Evolutionary conservation across 2,329 filamentous ascomycete genomes (phyloP), one percentile per base, ranked within the genome.

Genomic region (Rhynchosporium graminicola): DNA sequence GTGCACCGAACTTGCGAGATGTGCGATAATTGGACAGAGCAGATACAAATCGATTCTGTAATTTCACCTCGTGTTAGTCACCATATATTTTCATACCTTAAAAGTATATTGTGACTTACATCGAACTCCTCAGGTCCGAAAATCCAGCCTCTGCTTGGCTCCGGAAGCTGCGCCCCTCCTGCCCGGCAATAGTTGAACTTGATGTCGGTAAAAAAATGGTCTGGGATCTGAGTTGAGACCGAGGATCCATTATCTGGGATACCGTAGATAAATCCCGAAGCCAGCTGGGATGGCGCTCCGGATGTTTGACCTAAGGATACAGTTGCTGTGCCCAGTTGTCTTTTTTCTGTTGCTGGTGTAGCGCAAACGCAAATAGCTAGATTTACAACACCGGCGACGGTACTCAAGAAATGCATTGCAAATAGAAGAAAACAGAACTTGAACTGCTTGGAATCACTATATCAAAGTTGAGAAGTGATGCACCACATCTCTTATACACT

Each of bases 1-100:
- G 64, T 7, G 74, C 80, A 8, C 73, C 75, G 29, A 78, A 75
- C 43, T 79, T 74, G 42, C 76, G 74, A 2, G 75, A 72, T 2
- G 77, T 79, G 2, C 70, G 48, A 65, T 81, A 82, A 63, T 82
- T 80, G 50, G 73, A 75, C 7, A 79, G 65, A 2, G 76, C 73
- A 0, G 77, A 79, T 3, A 75, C 58, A 59, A 82, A 76, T 0
- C 79, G 79, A 31, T 51, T 52, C 50, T 52, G n/a, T 4, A 9
- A 2, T 6, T 29, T 33, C 3, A 46, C 3, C 4, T 40, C 3
- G n/a, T 4, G 4, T 52, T 26, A 38, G 31, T 9, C 3, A 38
- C 26, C n/a, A 28, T 1, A 2, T 3, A 20, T 26, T 3, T 38
- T 1, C 36, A 29, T 20, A 51, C 6, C 8, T 5, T 6, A 0